Percentiles rank a stretch among this genome's conserved stretches.
phyloP scores from a whole-genome alignment of 345 rosid species.

The Acer saccharum region DNA sequence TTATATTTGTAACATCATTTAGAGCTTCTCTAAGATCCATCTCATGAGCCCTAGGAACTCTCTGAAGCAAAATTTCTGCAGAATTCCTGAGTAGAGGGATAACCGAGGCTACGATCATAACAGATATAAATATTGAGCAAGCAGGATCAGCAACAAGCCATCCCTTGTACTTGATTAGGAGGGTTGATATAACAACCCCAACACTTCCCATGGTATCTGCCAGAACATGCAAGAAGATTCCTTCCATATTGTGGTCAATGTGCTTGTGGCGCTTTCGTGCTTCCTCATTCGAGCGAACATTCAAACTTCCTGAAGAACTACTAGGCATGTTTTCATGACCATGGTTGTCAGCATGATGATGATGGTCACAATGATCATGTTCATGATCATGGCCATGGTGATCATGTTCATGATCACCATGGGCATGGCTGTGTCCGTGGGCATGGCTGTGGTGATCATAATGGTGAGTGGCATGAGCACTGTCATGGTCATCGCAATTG shows the following conservation, averaged over 20 bases:
- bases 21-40: constrained; percentile 56
- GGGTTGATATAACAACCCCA: constrained; percentile 95
- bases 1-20: constrained; percentile 48
- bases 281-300: constrained; percentile 18
- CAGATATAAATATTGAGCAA: constrained; percentile 88
- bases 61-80: constrained; percentile 82
- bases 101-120: constrained; percentile 83
- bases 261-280: constrained; percentile 47
- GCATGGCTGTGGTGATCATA: constrained; percentile 13
- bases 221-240: constrained; percentile 89
- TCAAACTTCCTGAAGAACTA: constrained; percentile 2
- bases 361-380: neutral
- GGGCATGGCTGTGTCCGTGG: constrained; percentile 16
- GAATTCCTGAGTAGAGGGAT: constrained; percentile 91
- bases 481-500: constrained; percentile 30
- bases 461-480: constrained; percentile 12
- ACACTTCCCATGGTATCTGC: constrained; percentile 99
- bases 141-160: constrained; percentile 99
- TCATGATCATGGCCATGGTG: constrained; percentile 18
- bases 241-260: constrained; percentile 99
- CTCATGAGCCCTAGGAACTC: constrained; percentile 83
- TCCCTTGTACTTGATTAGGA: constrained; percentile 91
- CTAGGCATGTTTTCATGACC: constrained; percentile 10
- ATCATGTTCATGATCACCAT: constrained; percentile 14
- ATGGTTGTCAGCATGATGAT: neutral